Conservation (phyloP, 495 filamentous ascomycete genomes). For the Hypoxylon perforatum region DNA sequence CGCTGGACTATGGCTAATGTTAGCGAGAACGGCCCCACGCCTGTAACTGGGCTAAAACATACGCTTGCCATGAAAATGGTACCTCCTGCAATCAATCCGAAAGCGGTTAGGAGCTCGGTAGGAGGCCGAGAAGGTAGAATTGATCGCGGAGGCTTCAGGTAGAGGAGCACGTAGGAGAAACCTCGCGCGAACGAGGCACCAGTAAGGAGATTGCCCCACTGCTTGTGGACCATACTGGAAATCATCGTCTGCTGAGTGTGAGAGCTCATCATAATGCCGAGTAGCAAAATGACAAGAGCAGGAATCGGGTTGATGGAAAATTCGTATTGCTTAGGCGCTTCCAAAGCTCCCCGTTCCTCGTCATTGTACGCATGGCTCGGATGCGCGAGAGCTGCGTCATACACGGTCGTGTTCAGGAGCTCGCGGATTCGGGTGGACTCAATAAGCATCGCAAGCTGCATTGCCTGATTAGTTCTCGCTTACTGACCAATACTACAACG, state of each 20-base stretch:
- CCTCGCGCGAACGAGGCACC: constrained; percentile 82
- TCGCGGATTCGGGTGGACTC: constrained; percentile 78
- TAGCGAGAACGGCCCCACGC: constrained; percentile 15
- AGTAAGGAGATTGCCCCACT: constrained; percentile 90
- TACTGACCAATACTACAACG: background rate
- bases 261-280: constrained; percentile 94
- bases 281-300: constrained; percentile 81
- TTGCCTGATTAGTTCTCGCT: constrained; percentile 26
- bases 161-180: constrained; percentile 83
- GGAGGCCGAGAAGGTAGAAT: constrained; percentile 90
- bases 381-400: constrained; percentile 49
- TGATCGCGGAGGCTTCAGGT: constrained; percentile 83
- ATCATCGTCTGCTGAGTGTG: constrained; percentile 88
- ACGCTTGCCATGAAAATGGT: constrained; percentile 94
- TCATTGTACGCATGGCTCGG: constrained; percentile 50
- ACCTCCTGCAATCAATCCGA: constrained; percentile 88
- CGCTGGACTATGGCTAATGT: constrained; percentile 63
- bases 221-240: constrained; percentile 91
- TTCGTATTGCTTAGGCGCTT: constrained; percentile 72
- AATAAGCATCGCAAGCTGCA: constrained; percentile 88
- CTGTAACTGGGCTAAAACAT: constrained; percentile 49
- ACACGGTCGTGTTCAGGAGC: constrained; percentile 73
- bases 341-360: constrained; percentile 62
- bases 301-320: constrained; percentile 92
- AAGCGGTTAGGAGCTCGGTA: constrained; percentile 84